Evolutionary conservation across 345 rosid species (phyloP).

Genomic region (Moricandia moricandioides): DNA sequence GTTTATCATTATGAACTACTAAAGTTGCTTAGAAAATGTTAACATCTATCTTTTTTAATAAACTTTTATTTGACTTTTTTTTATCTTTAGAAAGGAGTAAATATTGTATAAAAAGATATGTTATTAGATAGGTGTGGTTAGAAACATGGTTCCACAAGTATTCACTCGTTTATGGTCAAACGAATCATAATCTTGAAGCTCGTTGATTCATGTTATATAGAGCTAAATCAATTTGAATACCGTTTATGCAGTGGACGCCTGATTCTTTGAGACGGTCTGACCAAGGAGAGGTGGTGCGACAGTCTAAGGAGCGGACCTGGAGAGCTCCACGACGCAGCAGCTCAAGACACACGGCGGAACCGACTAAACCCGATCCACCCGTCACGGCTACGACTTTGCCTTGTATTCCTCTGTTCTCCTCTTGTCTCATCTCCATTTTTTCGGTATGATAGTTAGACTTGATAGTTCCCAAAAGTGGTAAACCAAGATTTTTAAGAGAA

Average conservation of each 20-base stretch:
- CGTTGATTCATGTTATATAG: background rate
- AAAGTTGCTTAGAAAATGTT: no score
- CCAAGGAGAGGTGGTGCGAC: slow-evolving; percentile 58
- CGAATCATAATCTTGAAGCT: background rate
- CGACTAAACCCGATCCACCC: slow-evolving; percentile 73
- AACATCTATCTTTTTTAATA: no score
- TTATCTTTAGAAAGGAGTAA: no score
- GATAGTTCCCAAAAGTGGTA: no score
- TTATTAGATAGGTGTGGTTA: background rate
- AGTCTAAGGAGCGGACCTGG: slow-evolving; percentile 71
- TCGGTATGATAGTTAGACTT: background rate
- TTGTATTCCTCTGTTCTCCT: slow-evolving; percentile 71
- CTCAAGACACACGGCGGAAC: slow-evolving; percentile 70
- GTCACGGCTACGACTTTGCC: slow-evolving; percentile 63
- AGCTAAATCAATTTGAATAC: slow-evolving; percentile 26
- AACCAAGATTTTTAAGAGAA: no score
- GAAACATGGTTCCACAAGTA: background rate
- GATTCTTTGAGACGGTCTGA: slow-evolving; percentile 42
- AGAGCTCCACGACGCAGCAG: slow-evolving; percentile 73
- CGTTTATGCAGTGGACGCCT: slow-evolving; percentile 59
- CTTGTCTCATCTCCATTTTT: slow-evolving; percentile 19
- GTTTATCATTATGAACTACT: no score
- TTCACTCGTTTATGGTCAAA: background rate
- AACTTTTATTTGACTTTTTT: no score
- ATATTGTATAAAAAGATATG: background rate